Conservation (phyloP, 495 filamentous ascomycete species). For the Pyrenula massariospora region DNA sequence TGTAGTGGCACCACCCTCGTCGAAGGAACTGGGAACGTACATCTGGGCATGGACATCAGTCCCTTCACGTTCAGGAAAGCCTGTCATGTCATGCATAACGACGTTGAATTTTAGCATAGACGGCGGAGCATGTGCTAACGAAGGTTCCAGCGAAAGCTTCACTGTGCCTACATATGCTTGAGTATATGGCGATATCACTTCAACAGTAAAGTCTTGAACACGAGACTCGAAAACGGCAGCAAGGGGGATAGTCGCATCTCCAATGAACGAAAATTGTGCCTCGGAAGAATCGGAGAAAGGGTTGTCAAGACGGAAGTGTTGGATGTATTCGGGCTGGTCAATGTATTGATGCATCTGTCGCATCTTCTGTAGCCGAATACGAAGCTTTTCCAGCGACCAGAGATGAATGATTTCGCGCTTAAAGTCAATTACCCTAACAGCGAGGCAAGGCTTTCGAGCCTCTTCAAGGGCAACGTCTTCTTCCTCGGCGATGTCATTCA, state of each 20-base stretch:
- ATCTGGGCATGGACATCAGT: slow-evolving; percentile 93
- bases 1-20: slow-evolving; percentile 83
- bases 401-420: slow-evolving; percentile 76
- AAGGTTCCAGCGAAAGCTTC: slow-evolving; percentile 83
- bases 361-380: slow-evolving; percentile 79
- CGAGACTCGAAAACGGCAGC: slow-evolving; percentile 90
- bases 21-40: slow-evolving; percentile 84
- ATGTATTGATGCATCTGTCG: slow-evolving; percentile 94
- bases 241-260: slow-evolving; percentile 87
- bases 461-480: slow-evolving; percentile 76
- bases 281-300: slow-evolving; percentile 85
- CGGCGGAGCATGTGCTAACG: slow-evolving; percentile 81
- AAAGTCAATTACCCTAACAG: slow-evolving; percentile 84
- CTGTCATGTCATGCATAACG: slow-evolving; percentile 93
- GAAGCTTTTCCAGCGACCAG: slow-evolving; percentile 90
- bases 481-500: slow-evolving; percentile 85
- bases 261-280: slow-evolving; percentile 83
- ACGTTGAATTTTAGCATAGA: slow-evolving; percentile 97
- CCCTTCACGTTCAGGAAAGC: slow-evolving; percentile 92
- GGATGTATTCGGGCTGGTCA: slow-evolving; percentile 84
- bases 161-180: slow-evolving; percentile 80
- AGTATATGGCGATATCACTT: slow-evolving; percentile 87
- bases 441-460: slow-evolving; percentile 80
- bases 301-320: slow-evolving; percentile 46
- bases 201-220: slow-evolving; percentile 86